Conservation (phyloP, 192 early-diverging fungal species). For the Backusella liffmaniae region DNA sequence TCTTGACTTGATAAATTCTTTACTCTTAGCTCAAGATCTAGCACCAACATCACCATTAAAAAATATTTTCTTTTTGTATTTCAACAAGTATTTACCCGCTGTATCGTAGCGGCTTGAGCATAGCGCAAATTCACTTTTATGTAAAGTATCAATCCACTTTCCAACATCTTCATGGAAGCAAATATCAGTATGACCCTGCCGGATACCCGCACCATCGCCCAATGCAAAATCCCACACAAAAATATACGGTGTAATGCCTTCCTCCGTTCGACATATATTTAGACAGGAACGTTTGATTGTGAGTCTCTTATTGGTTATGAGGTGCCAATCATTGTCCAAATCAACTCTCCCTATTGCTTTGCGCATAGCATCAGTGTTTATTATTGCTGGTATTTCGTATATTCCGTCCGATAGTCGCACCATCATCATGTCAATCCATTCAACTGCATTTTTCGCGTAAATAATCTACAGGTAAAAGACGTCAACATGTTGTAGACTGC, state of each 20-base stretch:
- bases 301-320: neutral
- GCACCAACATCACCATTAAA: neutral
- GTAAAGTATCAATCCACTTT: neutral
- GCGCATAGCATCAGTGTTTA: neutral
- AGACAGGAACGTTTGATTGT: neutral
- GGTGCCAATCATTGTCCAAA: neutral
- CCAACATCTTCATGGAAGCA: neutral
- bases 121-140: neutral
- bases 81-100: neutral
- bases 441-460: neutral
- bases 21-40: neutral
- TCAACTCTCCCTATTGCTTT: neutral
- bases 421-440: neutral
- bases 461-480: neutral
- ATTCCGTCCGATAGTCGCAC: neutral
- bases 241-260: neutral
- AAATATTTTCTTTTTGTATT: neutral
- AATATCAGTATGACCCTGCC: neutral
- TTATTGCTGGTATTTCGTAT: neutral
- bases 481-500: neutral
- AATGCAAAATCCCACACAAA: neutral
- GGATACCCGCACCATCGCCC: neutral
- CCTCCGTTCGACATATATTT: neutral
- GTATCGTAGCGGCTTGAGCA: neutral
- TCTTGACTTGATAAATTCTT: neutral